phyloP scores from a whole-genome alignment of 2,329 filamentous ascomycete species.

The Claviceps africana region DNA sequence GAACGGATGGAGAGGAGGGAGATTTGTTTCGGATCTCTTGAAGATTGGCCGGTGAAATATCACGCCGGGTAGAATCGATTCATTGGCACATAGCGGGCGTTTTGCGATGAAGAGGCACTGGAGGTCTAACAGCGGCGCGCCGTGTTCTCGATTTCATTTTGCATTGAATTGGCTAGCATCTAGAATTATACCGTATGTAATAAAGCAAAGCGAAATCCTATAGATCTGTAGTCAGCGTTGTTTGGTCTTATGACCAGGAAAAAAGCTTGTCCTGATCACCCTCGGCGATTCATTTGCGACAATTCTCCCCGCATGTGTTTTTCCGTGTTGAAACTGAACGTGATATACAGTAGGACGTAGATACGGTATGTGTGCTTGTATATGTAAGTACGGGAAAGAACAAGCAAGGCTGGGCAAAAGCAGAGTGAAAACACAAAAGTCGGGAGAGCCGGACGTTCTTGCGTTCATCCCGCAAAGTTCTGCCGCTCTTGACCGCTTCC shows the following conservation, averaged over 20 bases:
- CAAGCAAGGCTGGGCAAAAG: not conserved
- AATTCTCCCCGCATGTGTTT: too few relatives aligned
- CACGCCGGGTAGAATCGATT: not conserved
- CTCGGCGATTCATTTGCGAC: too few relatives aligned
- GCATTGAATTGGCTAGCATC: not conserved
- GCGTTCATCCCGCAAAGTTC: constrained; percentile 12
- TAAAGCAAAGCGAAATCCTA: constrained; percentile 1
- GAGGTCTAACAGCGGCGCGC: not conserved
- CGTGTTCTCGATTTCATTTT: not conserved
- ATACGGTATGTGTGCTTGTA: too few relatives aligned
- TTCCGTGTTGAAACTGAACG: not conserved
- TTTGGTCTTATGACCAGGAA: not conserved
- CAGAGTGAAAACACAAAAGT: not conserved
- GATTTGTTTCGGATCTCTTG: not conserved
- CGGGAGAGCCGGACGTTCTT: not conserved
- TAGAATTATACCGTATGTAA: not conserved
- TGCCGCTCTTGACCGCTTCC: constrained; percentile 24
- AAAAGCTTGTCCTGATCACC: not conserved
- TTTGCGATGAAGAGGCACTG: not conserved
- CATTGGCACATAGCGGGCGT: constrained; percentile 1
- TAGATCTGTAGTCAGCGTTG: not conserved
- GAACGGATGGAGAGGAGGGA: not conserved
- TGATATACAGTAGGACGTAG: too few relatives aligned
- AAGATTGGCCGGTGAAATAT: not conserved
- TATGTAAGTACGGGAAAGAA: too few relatives aligned